Conservation (phyloP, 192 early-diverging fungal species). For the Dimargaris cristalligena region DNA sequence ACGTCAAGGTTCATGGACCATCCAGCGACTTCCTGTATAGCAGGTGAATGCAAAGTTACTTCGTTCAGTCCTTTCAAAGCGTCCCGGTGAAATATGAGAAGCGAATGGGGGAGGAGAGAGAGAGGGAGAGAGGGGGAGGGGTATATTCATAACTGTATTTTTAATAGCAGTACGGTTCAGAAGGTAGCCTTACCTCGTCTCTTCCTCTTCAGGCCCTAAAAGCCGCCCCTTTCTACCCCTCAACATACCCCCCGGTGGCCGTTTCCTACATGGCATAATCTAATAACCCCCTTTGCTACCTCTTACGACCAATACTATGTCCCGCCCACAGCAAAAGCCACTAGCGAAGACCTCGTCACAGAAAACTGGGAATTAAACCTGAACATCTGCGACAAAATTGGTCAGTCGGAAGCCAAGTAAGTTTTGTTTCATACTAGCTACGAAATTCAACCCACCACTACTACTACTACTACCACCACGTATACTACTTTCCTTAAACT, state of each 20-base stretch:
- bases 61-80: background rate
- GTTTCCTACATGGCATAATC: background rate
- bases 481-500: too few species aligned
- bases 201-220: background rate
- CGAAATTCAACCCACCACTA: too few species aligned
- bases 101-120: background rate
- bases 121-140: background rate
- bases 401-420: constrained; percentile 22
- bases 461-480: too few species aligned
- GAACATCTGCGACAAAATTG: constrained; percentile 52
- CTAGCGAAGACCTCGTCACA: constrained; percentile 75
- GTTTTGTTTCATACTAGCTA: too few species aligned
- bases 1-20: too few species aligned
- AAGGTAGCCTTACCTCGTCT: background rate
- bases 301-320: background rate
- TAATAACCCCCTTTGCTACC: background rate
- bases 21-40: too few species aligned
- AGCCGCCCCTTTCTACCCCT: background rate
- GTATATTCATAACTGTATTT: background rate
- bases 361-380: constrained; percentile 87
- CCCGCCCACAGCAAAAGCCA: constrained; percentile 47
- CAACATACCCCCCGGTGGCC: background rate
- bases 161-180: background rate
- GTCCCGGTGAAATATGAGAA: background rate
- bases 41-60: too few species aligned